Conservation (phyloP, 306 rosid species). For the Fagus crenata region DNA sequence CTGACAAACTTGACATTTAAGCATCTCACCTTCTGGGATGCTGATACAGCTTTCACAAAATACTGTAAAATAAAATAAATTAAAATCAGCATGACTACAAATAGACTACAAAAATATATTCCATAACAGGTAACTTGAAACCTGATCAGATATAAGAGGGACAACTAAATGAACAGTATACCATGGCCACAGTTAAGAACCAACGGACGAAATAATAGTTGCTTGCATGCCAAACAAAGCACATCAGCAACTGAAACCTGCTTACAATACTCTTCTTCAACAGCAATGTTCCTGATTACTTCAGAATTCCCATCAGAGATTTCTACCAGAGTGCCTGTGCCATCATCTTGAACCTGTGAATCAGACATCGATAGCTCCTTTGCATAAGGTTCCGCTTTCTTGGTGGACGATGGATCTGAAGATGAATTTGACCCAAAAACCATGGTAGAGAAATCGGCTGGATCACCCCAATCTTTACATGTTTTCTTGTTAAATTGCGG, state of each 20-base stretch:
- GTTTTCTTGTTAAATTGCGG: constrained; percentile 60
- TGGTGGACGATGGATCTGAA: neutral
- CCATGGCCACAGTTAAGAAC: constrained; percentile 94
- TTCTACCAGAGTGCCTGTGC: constrained; percentile 1
- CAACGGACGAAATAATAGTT: constrained; percentile 61
- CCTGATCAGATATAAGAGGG: constrained; percentile 15
- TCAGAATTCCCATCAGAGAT: constrained; percentile 30
- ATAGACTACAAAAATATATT: constrained; percentile 12
- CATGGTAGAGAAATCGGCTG: constrained; percentile 29
- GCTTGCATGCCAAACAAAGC: constrained; percentile 67
- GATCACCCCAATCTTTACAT: constrained; percentile 32
- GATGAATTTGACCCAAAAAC: constrained; percentile 20
- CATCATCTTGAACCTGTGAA: constrained; percentile 3
- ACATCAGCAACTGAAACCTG: constrained; percentile 58
- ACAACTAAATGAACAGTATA: constrained; percentile 31
- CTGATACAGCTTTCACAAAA: constrained; percentile 66
- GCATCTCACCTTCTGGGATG: constrained; percentile 45
- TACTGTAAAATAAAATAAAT: constrained; percentile 41
- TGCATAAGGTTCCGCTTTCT: constrained; percentile 28
- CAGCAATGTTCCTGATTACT: constrained; percentile 25
- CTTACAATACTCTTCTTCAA: constrained; percentile 26
- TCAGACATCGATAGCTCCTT: constrained; percentile 11
- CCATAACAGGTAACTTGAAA: constrained; percentile 8
- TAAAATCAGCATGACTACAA: constrained; percentile 15
- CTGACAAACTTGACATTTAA: constrained; percentile 69